phyloP scores from a whole-genome alignment of 2,329 filamentous ascomycete species.

The Arachnomyces sp. region DNA sequence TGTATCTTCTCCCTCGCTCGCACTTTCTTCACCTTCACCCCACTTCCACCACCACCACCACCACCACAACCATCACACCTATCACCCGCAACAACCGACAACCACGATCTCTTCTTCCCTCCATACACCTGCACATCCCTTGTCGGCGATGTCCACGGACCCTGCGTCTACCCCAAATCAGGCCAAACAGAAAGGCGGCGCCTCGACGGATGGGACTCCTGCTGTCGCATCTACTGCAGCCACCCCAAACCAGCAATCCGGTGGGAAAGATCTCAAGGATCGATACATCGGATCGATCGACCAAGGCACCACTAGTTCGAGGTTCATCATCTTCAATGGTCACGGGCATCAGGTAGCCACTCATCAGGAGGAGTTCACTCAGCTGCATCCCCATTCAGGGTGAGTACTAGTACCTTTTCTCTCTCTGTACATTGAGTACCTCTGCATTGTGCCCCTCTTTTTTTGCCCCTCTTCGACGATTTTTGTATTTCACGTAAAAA shows the following conservation, averaged over 20 bases:
- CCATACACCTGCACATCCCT: too few relatives aligned
- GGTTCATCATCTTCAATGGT: conserved; percentile 84
- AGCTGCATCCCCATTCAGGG: conserved; percentile 79
- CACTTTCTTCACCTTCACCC: too few relatives aligned
- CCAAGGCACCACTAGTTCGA: conserved; percentile 80
- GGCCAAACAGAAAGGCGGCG: too few relatives aligned
- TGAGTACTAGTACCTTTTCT: conserved; percentile 47
- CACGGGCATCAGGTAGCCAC: conserved; percentile 68
- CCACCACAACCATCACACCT: conserved; percentile 1
- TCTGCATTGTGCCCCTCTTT: background rate
- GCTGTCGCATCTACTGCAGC: too few relatives aligned
- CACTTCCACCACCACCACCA: background rate
- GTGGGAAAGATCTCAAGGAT: too few relatives aligned
- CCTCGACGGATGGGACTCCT: too few relatives aligned
- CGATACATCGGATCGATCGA: conserved; percentile 69
- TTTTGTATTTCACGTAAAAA: background rate
- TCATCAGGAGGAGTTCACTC: conserved; percentile 81
- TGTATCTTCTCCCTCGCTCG: too few relatives aligned
- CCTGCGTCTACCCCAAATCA: too few relatives aligned
- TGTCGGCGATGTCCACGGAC: too few relatives aligned
- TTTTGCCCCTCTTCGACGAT: background rate
- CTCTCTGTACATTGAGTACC: conserved; percentile 1
- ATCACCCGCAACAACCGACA: background rate
- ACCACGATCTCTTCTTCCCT: too few relatives aligned
- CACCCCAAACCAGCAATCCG: too few relatives aligned